Evolutionary conservation across 768 basidiomycete genomes (phyloP).

Genomic region (Lentinula lateritia): DNA sequence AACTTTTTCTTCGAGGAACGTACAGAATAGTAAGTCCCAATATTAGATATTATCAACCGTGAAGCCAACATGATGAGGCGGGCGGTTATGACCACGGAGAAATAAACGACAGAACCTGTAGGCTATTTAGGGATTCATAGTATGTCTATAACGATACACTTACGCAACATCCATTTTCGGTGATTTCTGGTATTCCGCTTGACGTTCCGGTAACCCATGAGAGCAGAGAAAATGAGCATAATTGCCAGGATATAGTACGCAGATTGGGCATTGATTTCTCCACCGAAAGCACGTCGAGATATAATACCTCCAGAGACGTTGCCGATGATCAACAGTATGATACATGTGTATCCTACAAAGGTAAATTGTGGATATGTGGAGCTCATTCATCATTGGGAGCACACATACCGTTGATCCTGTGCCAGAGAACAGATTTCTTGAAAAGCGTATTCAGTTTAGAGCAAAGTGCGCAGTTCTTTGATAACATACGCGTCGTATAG

Average conservation of each 20-base stretch:
- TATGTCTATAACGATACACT: not conserved
- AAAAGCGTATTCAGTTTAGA: not conserved
- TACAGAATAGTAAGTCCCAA: slow-evolving; percentile 21
- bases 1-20: not conserved
- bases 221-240: slow-evolving; percentile 13
- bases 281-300: slow-evolving; percentile 16
- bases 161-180: slow-evolving; percentile 24
- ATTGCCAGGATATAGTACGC: slow-evolving; percentile 17
- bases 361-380: not conserved
- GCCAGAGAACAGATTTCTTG: slow-evolving; percentile 15
- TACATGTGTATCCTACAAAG: slow-evolving; percentile 13
- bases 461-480: not conserved
- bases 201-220: slow-evolving; percentile 17
- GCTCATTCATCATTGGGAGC: not conserved
- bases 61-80: slow-evolving; percentile 15
- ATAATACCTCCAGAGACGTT: slow-evolving; percentile 16
- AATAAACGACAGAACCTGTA: slow-evolving; percentile 17
- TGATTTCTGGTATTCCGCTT: slow-evolving; percentile 19
- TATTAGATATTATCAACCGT: slow-evolving; percentile 12
- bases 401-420: slow-evolving; percentile 18
- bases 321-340: slow-evolving; percentile 14
- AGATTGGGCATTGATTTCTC: slow-evolving; percentile 20
- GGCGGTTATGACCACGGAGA: slow-evolving; percentile 12
- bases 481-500: slow-evolving; percentile 17
- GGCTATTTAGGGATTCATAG: not conserved